Evolutionary conservation across 2,329 filamentous ascomycete species (phyloP).

Genomic region (Coniochaeta pulveracea): DNA sequence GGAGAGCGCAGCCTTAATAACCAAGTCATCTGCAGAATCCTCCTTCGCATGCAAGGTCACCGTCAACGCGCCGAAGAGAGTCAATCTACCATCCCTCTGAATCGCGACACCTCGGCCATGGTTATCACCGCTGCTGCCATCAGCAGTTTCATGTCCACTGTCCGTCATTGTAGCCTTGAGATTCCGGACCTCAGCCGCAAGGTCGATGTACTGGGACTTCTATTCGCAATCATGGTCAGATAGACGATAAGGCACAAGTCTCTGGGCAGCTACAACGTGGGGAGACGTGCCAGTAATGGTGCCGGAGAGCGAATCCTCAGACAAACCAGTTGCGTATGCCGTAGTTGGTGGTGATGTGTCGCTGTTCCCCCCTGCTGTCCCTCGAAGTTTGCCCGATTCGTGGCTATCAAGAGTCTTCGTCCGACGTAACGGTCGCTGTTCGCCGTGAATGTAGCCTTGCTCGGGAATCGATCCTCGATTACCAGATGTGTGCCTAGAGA

Average conservation of each 20-base stretch:
- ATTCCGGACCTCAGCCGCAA: background rate
- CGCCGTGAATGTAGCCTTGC: conserved; percentile 11
- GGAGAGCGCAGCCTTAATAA: conserved; percentile 1
- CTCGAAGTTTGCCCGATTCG: background rate
- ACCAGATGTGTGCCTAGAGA: conserved; percentile 1
- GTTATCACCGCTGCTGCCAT: background rate
- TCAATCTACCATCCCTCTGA: conserved; percentile 1
- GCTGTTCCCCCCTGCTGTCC: no score
- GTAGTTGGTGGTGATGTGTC: background rate
- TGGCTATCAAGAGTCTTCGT: conserved; percentile 7
- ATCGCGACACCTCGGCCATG: background rate
- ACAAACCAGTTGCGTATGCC: background rate
- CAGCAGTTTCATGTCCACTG: background rate
- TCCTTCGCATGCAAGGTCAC: conserved; percentile 1
- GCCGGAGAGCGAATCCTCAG: background rate
- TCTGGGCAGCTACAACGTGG: background rate
- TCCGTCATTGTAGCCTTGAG: conserved; percentile 2
- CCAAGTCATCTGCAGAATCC: background rate
- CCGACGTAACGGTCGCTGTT: conserved; percentile 17
- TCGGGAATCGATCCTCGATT: background rate
- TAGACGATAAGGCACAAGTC: background rate
- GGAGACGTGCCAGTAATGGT: conserved; percentile 1
- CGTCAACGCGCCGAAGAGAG: conserved; percentile 1
- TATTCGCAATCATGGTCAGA: conserved; percentile 2
- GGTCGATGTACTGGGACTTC: conserved; percentile 1